phyloP scores from a whole-genome alignment of 768 basidiomycete genomes.

The Leccinum variicolor region DNA sequence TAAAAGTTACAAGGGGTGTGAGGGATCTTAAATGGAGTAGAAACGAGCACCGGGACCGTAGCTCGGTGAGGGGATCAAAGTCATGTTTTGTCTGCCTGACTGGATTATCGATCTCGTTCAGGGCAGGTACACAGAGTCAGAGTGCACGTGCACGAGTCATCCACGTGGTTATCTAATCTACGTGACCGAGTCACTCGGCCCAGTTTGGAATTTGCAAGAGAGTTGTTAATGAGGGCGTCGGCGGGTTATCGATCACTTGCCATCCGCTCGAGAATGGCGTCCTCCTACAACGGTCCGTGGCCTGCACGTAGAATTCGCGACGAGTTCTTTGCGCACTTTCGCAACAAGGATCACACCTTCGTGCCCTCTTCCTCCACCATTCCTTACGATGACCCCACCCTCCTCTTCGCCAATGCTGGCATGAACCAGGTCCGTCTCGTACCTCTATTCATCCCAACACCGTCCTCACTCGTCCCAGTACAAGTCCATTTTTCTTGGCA shows the following conservation, averaged over 20 bases:
- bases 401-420: slow-evolving; percentile 97
- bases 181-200: slow-evolving; percentile 11
- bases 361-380: slow-evolving; percentile 90
- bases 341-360: slow-evolving; percentile 75
- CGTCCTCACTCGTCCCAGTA: slow-evolving; percentile 50
- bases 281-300: slow-evolving; percentile 51
- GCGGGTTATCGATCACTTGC: slow-evolving; percentile 23
- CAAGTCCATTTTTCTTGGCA: slow-evolving; percentile 97
- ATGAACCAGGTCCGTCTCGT: slow-evolving; percentile 78
- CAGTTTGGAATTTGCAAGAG: not conserved
- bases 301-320: slow-evolving; percentile 80
- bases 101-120: slow-evolving; percentile 46
- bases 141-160: not conserved
- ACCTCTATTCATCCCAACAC: not conserved
- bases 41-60: slow-evolving; percentile 24
- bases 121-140: slow-evolving; percentile 33
- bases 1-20: slow-evolving; percentile 36
- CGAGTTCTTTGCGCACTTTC: slow-evolving; percentile 90
- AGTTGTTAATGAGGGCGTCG: slow-evolving; percentile 5
- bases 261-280: slow-evolving; percentile 22
- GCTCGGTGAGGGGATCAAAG: slow-evolving; percentile 15
- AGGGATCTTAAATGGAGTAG: not conserved
- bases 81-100: slow-evolving; percentile 4
- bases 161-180: slow-evolving; percentile 18
- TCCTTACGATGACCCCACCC: slow-evolving; percentile 96